Conservation (phyloP, 2,329 filamentous ascomycete species). For the Venturia oleaginea region DNA sequence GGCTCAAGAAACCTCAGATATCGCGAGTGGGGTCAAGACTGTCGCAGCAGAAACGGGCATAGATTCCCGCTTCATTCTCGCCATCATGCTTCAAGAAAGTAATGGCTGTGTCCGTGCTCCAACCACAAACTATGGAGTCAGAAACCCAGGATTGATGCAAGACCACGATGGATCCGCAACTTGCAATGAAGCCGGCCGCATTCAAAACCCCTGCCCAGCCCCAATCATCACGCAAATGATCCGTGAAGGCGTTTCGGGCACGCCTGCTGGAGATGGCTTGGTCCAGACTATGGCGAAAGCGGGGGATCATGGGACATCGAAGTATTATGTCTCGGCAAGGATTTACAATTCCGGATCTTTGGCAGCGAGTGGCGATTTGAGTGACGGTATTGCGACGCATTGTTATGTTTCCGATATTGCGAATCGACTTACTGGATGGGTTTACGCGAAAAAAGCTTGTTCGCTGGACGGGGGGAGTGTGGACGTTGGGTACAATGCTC, state of each 20-base stretch:
- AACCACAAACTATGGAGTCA: constrained; percentile 32
- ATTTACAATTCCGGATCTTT: constrained; percentile 43
- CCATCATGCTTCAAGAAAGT: constrained; percentile 38
- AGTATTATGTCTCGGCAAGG: constrained; percentile 40
- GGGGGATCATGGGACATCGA: constrained; percentile 25
- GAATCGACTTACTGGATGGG: constrained; percentile 27
- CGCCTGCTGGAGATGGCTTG: constrained; percentile 34
- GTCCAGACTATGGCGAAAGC: constrained; percentile 28
- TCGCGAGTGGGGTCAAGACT: constrained; percentile 30
- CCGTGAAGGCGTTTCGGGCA: constrained; percentile 35
- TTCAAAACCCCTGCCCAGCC: constrained; percentile 31
- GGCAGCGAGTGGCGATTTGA: constrained; percentile 27
- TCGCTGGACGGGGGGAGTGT: constrained; percentile 3
- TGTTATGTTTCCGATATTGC: constrained; percentile 46
- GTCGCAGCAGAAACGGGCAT: constrained; percentile 26
- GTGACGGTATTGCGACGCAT: constrained; percentile 36
- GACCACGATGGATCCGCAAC: constrained; percentile 31
- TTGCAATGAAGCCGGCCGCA: constrained; percentile 27
- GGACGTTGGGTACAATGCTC: not conserved
- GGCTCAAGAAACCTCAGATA: constrained; percentile 27
- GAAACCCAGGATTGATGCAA: constrained; percentile 42
- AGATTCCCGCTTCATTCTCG: constrained; percentile 34
- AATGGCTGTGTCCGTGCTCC: constrained; percentile 38
- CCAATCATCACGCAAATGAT: constrained; percentile 33
- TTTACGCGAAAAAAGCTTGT: constrained; percentile 13